Percentiles rank a stretch among this genome's conserved stretches.
Conservation (phyloP, 1,284 basidiomycete genomes). For the Ustanciosporium gigantosporum region DNA sequence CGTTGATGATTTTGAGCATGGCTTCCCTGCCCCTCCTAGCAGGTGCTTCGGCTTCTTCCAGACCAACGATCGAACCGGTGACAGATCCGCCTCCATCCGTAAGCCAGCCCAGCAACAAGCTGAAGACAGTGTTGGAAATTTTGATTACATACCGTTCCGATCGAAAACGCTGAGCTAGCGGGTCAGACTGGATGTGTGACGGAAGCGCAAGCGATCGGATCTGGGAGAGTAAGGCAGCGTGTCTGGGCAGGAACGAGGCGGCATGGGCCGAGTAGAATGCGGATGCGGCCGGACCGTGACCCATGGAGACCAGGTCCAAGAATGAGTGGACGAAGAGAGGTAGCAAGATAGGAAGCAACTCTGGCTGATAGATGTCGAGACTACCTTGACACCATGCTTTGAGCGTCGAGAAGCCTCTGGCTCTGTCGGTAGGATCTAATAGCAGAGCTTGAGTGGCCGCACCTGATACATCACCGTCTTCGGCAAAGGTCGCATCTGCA, state of each 20-base stretch:
- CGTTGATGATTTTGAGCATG: slow-evolving; percentile 91
- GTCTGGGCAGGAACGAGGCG: slow-evolving; percentile 71
- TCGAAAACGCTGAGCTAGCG: slow-evolving; percentile 80
- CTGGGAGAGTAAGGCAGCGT: slow-evolving; percentile 75
- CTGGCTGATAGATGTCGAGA: slow-evolving; percentile 81
- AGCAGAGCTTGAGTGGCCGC: slow-evolving; percentile 76
- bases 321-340: slow-evolving; percentile 98
- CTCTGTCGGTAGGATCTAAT: slow-evolving; percentile 84
- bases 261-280: slow-evolving; percentile 77
- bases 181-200: slow-evolving; percentile 77
- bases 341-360: slow-evolving; percentile 87
- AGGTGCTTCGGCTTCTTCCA: slow-evolving; percentile 65
- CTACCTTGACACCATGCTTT: slow-evolving; percentile 93
- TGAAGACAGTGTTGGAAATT: slow-evolving; percentile 89
- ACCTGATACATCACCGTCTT: slow-evolving; percentile 29
- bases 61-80: slow-evolving; percentile 77
- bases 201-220: slow-evolving; percentile 81
- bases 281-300: slow-evolving; percentile 77
- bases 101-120: slow-evolving; percentile 90
- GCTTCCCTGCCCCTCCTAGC: slow-evolving; percentile 68
- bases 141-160: slow-evolving; percentile 87
- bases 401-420: slow-evolving; percentile 81
- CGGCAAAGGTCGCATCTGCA: slow-evolving; percentile 20
- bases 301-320: slow-evolving; percentile 87
- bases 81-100: slow-evolving; percentile 88